Conservation (phyloP, 1,284 basidiomycete genomes). For the Somion occarium region DNA sequence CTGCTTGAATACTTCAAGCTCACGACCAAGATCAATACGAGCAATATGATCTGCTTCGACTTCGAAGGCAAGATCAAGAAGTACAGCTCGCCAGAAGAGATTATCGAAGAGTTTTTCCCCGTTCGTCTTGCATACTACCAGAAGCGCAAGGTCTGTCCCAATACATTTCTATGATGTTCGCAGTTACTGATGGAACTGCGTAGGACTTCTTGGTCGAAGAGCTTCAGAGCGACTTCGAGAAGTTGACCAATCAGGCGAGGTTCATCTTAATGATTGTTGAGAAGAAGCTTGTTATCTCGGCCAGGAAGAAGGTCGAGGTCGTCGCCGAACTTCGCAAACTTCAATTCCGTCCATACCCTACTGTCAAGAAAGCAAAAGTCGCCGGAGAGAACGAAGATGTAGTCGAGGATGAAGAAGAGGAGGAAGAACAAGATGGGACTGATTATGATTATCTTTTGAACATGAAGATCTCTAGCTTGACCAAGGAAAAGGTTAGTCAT, state of each 20-base stretch:
- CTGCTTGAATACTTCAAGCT: conserved; percentile 92
- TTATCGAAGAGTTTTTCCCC: conserved; percentile 93
- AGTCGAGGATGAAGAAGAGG: conserved; percentile 58
- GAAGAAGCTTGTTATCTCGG: conserved; percentile 85
- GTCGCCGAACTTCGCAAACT: conserved; percentile 80
- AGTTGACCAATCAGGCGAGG: conserved; percentile 90
- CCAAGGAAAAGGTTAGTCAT: conserved; percentile 78
- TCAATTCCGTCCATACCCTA: conserved; percentile 90
- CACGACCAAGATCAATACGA: conserved; percentile 76
- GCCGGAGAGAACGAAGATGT: conserved; percentile 69
- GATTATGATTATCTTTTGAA: conserved; percentile 95
- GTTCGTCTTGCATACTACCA: conserved; percentile 89
- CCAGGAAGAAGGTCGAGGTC: conserved; percentile 87
- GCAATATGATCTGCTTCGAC: conserved; percentile 99
- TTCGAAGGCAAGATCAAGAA: conserved; percentile 95
- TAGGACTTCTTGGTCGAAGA: conserved; percentile 87
- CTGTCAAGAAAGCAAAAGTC: conserved; percentile 64
- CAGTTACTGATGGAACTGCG: not conserved
- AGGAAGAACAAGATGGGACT: conserved; percentile 41
- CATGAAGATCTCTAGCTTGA: conserved; percentile 96
- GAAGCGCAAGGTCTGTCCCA: conserved; percentile 76
- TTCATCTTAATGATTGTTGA: conserved; percentile 97
- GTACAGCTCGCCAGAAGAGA: conserved; percentile 87
- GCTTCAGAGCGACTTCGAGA: conserved; percentile 81
- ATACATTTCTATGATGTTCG: conserved; percentile 1